These are phyloP conservation scores for Venturia carpophila DNA, from an alignment of 2,329 filamentous ascomycete species.

Conservation along the genomic window DNA sequence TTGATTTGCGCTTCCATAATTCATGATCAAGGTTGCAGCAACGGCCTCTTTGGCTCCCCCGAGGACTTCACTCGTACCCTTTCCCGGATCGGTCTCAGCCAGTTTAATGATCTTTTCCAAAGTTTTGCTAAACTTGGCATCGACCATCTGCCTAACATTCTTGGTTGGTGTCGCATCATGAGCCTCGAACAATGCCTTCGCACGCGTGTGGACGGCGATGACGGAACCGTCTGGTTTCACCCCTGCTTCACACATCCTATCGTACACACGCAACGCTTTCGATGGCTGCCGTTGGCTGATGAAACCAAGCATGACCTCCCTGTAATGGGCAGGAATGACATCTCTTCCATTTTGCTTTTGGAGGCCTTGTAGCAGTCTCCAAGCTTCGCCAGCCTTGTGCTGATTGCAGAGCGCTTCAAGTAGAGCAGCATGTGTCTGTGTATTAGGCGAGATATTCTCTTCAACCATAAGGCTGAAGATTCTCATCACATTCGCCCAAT, in stretches of 20 bases:
- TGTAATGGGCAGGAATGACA: conserved; percentile 45
- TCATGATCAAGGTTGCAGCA: conserved; percentile 14
- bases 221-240: conserved; percentile 37
- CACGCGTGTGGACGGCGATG: conserved; percentile 35
- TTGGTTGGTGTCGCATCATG: not conserved
- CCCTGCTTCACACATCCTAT: conserved; percentile 34
- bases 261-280: conserved; percentile 44
- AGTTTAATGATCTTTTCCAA: not conserved
- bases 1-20: conserved; percentile 8
- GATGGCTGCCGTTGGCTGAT: conserved; percentile 34
- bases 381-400: conserved; percentile 48
- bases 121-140: not conserved
- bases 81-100: not conserved
- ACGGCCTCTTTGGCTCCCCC: conserved; percentile 6
- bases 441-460: conserved; percentile 44
- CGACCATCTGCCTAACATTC: not conserved
- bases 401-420: conserved; percentile 50
- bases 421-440: conserved; percentile 52
- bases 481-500: conserved; percentile 46
- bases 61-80: not conserved
- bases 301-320: conserved; percentile 46
- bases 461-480: conserved; percentile 50
- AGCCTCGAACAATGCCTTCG: conserved; percentile 22
- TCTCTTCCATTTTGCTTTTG: conserved; percentile 42
- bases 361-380: conserved; percentile 43